Evolutionary conservation across 2,329 filamentous ascomycete genomes (phyloP).

Genomic region (Fusarium sp.): DNA sequence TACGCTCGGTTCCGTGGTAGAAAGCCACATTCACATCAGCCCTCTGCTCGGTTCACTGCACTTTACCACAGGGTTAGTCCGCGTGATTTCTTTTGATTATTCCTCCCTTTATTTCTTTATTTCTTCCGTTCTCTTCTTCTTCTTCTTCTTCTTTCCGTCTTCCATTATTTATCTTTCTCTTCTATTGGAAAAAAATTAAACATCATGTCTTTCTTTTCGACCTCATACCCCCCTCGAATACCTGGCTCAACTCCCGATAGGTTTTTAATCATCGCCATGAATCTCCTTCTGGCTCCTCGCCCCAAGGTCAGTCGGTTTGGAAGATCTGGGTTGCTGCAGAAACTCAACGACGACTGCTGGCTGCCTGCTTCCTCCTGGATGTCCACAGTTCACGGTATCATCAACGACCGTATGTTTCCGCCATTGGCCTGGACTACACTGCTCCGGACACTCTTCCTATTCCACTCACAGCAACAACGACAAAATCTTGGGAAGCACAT

Average conservation of each 20-base stretch:
- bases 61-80: slow-evolving; percentile 66
- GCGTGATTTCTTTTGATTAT: slow-evolving; percentile 34
- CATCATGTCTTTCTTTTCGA: slow-evolving; percentile 45
- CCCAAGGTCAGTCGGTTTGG: slow-evolving; percentile 55
- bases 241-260: slow-evolving; percentile 51
- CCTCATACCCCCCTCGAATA: slow-evolving; percentile 10
- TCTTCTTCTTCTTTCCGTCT: neutral
- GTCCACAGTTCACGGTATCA: slow-evolving; percentile 65
- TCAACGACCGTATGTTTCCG: slow-evolving; percentile 56
- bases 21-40: slow-evolving; percentile 56
- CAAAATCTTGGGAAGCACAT: slow-evolving; percentile 61
- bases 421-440: slow-evolving; percentile 51
- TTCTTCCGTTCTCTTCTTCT: neutral
- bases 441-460: slow-evolving; percentile 53
- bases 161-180: slow-evolving; percentile 39
- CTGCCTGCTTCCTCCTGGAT: slow-evolving; percentile 67
- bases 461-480: slow-evolving; percentile 58
- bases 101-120: neutral
- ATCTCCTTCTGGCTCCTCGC: slow-evolving; percentile 37
- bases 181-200: slow-evolving; percentile 42
- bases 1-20: slow-evolving; percentile 65
- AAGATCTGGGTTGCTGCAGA: slow-evolving; percentile 63
- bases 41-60: slow-evolving; percentile 61
- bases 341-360: slow-evolving; percentile 63
- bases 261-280: slow-evolving; percentile 50